phyloP scores from a whole-genome alignment of 139 green algal species.

The Chlorella sp. region DNA sequence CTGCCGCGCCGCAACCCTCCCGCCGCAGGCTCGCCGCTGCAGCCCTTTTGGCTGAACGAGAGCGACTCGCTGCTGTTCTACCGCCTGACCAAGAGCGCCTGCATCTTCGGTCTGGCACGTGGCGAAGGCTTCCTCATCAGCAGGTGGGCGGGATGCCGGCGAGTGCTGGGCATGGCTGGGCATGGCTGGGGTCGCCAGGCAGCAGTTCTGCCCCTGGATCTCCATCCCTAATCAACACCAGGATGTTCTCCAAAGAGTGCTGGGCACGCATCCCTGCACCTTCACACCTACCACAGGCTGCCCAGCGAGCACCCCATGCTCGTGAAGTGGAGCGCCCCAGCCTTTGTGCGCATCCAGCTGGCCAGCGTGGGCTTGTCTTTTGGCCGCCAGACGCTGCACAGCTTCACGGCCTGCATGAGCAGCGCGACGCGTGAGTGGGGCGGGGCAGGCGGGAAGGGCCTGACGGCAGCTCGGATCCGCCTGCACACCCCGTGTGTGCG shows the following conservation, averaged over 20 bases:
- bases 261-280: background rate
- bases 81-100: background rate
- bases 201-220: no score
- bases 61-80: constrained; percentile 4
- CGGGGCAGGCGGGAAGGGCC: no score
- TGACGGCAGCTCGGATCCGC: no score
- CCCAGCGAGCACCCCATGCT: constrained; percentile 5
- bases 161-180: no score
- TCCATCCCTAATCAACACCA: no score
- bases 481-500: no score
- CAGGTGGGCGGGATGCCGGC: background rate
- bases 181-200: no score
- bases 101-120: background rate
- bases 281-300: background rate
- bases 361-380: background rate
- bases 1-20: no score
- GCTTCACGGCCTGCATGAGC: constrained; percentile 23
- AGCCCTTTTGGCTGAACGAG: background rate
- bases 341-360: background rate
- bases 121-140: background rate
- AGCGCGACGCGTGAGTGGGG: no score
- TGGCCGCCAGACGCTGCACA: background rate
- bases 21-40: constrained; percentile 7
- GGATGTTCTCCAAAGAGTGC: no score
- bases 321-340: constrained; percentile 12